Evolutionary conservation across 2,329 filamentous ascomycete genomes (phyloP).

Genomic region (Ilyonectria sp.): DNA sequence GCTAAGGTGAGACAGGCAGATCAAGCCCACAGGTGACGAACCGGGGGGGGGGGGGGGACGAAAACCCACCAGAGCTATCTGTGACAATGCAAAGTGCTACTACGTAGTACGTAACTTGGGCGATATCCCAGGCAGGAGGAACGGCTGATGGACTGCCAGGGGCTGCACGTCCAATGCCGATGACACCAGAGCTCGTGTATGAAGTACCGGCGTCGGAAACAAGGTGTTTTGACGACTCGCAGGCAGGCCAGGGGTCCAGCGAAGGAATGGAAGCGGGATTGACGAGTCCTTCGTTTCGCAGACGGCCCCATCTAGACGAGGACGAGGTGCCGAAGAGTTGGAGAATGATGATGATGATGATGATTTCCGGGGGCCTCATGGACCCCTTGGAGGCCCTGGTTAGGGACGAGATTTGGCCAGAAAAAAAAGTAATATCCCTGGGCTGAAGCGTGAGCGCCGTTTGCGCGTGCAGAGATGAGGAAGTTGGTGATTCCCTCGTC

Average conservation of each 20-base stretch:
- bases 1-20: slow-evolving; percentile 37
- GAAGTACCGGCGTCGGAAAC: slow-evolving; percentile 7
- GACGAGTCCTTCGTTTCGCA: slow-evolving; percentile 18
- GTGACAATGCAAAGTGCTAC: too few species aligned
- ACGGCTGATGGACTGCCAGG: background rate
- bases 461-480: slow-evolving; percentile 13
- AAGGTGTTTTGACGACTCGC: slow-evolving; percentile 8
- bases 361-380: slow-evolving; percentile 30
- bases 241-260: background rate
- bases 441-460: slow-evolving; percentile 47
- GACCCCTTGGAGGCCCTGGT: slow-evolving; percentile 33
- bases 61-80: slow-evolving; percentile 10
- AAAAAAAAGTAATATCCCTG: slow-evolving; percentile 43
- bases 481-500: slow-evolving; percentile 21
- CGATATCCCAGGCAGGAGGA: background rate
- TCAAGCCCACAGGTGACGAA: slow-evolving; percentile 34
- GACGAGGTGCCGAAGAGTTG: slow-evolving; percentile 4
- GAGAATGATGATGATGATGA: slow-evolving; percentile 32
- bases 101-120: too few species aligned
- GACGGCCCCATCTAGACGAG: slow-evolving; percentile 18
- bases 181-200: background rate
- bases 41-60: background rate
- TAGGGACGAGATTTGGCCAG: slow-evolving; percentile 1
- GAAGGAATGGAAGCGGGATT: background rate
- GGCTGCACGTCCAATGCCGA: slow-evolving; percentile 2